Percentiles rank a stretch among this genome's conserved stretches.
phyloP scores from a whole-genome alignment of 2,329 filamentous ascomycete species.

The Diaporthe aspalathi region DNA sequence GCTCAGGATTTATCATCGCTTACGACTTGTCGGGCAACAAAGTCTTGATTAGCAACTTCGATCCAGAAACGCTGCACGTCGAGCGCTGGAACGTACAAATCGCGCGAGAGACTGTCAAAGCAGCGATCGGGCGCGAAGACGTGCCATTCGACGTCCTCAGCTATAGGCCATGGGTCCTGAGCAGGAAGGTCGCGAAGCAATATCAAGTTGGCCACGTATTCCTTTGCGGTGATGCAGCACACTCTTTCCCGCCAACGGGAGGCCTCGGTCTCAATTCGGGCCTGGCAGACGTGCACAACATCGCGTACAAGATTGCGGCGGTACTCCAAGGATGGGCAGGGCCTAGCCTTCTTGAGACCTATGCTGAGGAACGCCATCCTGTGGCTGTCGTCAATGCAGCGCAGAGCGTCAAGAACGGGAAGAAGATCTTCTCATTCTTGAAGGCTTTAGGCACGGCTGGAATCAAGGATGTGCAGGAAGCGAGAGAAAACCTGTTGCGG shows the following conservation, averaged over 20 bases:
- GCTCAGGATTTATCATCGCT: conserved; percentile 57
- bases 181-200: conserved; percentile 53
- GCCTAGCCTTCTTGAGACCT: conserved; percentile 49
- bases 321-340: conserved; percentile 49
- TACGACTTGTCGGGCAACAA: conserved; percentile 56
- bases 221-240: conserved; percentile 51
- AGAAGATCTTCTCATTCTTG: conserved; percentile 54
- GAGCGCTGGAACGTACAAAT: conserved; percentile 51
- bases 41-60: conserved; percentile 58
- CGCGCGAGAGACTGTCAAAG: conserved; percentile 47
- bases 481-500: conserved; percentile 46
- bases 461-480: conserved; percentile 44
- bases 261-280: conserved; percentile 50
- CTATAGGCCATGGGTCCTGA: conserved; percentile 55
- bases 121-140: conserved; percentile 47
- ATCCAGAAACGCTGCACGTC: conserved; percentile 50
- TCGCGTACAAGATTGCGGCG: conserved; percentile 52
- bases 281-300: conserved; percentile 48
- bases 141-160: conserved; percentile 53
- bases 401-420: conserved; percentile 58
- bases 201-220: conserved; percentile 52
- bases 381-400: conserved; percentile 53
- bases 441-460: conserved; percentile 52
- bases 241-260: conserved; percentile 49
- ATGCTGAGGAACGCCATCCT: conserved; percentile 51